Base-by-base conservation (phyloP, 2,329 filamentous ascomycete genomes). In the Fusarium guadeloupense region DNA sequence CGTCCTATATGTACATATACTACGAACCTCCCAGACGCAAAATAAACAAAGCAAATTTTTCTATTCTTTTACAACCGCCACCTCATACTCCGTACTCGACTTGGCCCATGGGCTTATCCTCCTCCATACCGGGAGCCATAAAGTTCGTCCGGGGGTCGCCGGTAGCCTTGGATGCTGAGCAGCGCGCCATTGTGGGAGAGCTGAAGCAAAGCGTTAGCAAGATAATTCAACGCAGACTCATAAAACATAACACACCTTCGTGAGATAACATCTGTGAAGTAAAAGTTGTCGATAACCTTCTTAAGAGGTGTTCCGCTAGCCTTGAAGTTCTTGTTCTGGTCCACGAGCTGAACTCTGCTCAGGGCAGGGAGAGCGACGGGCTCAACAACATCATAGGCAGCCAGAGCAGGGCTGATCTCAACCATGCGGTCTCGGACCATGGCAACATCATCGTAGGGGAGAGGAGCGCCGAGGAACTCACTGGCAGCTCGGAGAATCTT, bases 121-220 rank as follows among this genome's bases (percentile, higher is more conserved):
- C 83, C 71, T 84, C 82, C 75, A 86, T 83, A 49, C 90, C 90
- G 19, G 89, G 82, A 48, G 89, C 89, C 88, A 93, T 89, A 67
- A 92, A 86, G 78, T 93, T 92, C 50, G 87, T 93, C 76, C 90
- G 83, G 53, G 89, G 85, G 78, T 93, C 91, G 59, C 89, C 88
- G 9, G 87, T 88, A 54, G 89, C 90, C 85, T 97, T 98, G 67
- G 93, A 91, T 47, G 92, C 94, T 43, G 93, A 96, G 84, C 93
- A 97, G 74, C 95, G 91, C 58, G 95, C 95, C 95, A 99, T 99
- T 54, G 95, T 99, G 45, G 95, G 93, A 62, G 93, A 97, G 82
- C 93, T 96, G 16, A 38, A n/a, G 14, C 3, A 20, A 28, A 21
- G 19, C 20, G 54, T 76, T 64, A 76, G 65, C 52, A 59, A 1